Evolutionary conservation across 805 yeast species (phyloP).

Genomic region (Wickerhamiella lipophila): DNA sequence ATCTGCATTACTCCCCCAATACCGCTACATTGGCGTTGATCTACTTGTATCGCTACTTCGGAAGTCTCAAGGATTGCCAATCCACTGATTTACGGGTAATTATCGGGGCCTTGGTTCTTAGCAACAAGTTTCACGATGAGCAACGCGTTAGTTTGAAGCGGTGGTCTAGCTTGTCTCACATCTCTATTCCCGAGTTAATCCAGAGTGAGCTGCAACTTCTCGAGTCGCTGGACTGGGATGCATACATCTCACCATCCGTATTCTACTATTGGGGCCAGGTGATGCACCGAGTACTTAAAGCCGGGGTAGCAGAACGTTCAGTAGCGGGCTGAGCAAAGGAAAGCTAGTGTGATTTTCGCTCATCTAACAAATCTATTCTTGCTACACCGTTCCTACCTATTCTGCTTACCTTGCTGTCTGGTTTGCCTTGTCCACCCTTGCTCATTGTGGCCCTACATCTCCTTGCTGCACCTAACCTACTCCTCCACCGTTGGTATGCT

Average conservation of each 20-base stretch:
- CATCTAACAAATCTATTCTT: too few species aligned
- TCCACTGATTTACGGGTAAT: neutral
- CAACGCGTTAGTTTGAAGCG: conserved; percentile 1
- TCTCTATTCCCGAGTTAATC: neutral
- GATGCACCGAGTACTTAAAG: neutral
- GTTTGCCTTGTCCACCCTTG: too few species aligned
- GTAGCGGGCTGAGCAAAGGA: too few species aligned
- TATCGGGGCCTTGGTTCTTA: neutral
- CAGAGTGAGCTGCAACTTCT: conserved; percentile 2
- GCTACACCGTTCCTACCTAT: too few species aligned
- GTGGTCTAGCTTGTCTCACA: conserved; percentile 5
- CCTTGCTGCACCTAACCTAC: too few species aligned
- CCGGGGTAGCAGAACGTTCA: neutral
- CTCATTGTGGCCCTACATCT: too few species aligned
- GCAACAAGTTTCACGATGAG: conserved; percentile 10
- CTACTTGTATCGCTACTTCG: conserved; percentile 1
- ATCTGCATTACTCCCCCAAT: neutral
- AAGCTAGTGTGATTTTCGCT: too few species aligned
- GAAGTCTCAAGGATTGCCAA: neutral
- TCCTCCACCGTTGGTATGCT: too few species aligned
- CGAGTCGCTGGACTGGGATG: neutral
- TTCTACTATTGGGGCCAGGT: conserved; percentile 7
- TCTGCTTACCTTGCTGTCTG: too few species aligned
- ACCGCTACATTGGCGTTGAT: conserved; percentile 5
- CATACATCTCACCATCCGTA: neutral